Percentiles rank a stretch among this genome's conserved stretches.
These are phyloP conservation scores for Auriculariales sp. DNA, from an alignment of 768 basidiomycete species.

Conservation along the genomic window DNA sequence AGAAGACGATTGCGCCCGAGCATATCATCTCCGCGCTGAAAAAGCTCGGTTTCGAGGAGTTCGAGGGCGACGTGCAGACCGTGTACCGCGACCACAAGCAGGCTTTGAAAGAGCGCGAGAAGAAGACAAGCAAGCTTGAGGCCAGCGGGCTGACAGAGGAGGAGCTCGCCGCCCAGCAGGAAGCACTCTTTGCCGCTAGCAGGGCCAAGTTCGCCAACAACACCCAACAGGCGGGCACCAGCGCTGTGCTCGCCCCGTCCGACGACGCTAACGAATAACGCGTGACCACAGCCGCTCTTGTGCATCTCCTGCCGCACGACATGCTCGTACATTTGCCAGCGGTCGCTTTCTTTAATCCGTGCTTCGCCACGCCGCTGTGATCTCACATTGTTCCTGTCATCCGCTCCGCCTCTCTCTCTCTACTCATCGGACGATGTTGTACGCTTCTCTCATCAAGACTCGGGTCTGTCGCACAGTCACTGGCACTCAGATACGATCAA, in stretches of 20 bases:
- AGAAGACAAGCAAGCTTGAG: constrained; percentile 82
- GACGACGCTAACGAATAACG: no score
- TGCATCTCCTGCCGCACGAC: no score
- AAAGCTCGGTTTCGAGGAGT: constrained; percentile 87
- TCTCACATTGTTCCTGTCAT: no score
- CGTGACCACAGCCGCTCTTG: no score
- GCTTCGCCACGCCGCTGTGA: no score
- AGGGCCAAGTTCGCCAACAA: constrained; percentile 19
- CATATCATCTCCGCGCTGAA: constrained; percentile 88
- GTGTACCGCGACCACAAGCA: constrained; percentile 95
- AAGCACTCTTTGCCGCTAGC: constrained; percentile 85
- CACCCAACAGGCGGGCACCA: background rate
- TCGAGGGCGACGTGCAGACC: constrained; percentile 80
- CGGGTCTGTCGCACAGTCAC: no score
- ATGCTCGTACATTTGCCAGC: no score
- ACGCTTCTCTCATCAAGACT: constrained; percentile 10
- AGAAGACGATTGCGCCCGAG: constrained; percentile 98
- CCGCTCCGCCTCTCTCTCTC: constrained; percentile 5
- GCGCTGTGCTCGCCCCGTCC: background rate
- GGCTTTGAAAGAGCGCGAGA: constrained; percentile 86
- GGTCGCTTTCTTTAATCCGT: no score
- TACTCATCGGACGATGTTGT: constrained; percentile 2
- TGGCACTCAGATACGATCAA: background rate
- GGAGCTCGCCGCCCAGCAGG: constrained; percentile 76
- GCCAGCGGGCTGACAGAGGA: constrained; percentile 83